Base-by-base conservation (phyloP, 768 basidiomycete genomes). In the Tephrocybe sp. region DNA sequence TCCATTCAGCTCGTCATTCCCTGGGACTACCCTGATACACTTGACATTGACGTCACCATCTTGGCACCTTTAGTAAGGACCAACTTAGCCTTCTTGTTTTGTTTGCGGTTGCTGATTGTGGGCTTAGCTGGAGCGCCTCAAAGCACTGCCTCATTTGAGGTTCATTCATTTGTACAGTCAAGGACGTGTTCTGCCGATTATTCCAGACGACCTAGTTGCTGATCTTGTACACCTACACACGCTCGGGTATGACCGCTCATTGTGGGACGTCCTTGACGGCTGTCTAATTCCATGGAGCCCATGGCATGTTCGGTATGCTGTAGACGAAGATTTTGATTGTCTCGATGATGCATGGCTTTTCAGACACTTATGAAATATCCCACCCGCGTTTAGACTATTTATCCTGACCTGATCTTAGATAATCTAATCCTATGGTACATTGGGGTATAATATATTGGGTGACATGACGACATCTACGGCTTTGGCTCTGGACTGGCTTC, bases 291-390 rank as follows among this genome's bases (percentile, higher is more conserved):
- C 70, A 48, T 73, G 72, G 69, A 65, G 70, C 11, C 65, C 71
- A 36, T 73, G 72, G 72, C 70, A 60, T 53, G 66, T 72, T 47
- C 73, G 72, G 56, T 74, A 69, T 50, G 68, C 65, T 48, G 58
- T 65, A 7, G 69, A 69, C 38, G 71, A 70, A 40, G 74, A 74
- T 50, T 74, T 76, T 49, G 41, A 57, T 1, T 63, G 58, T 52
- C 40, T 50, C 4, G 74, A 74, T 53, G 62, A 73, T 41, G 66
- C 67, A 32, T 76, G 74, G 74, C 59, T 76, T 39, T 71, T 73
- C 62, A 65, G 67, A 51, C 72, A 73, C 47, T 41, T 54, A 34
- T 21, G 24, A 32, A 30, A n/a, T n/a, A n/a, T n/a, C n/a, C n/a
- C n/a, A n/a, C n/a, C n/a, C n/a, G n/a, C n/a, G 12, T 30, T 25